phyloP scores from a whole-genome alignment of 2,329 filamentous ascomycete species.

The Xylaria sp. region DNA sequence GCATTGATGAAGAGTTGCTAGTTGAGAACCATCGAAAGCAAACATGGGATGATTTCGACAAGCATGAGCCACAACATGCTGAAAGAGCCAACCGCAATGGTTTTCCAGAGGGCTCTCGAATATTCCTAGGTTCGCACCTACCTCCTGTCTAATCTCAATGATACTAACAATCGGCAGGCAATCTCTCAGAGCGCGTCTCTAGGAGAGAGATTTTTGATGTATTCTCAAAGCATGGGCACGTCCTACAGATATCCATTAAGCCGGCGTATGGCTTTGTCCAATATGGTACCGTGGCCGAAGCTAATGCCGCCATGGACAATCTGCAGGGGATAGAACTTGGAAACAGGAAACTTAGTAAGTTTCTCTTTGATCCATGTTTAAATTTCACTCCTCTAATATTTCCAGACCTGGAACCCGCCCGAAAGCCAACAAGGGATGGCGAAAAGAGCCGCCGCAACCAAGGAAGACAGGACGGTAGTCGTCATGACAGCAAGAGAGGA shows the following conservation, averaged over 20 bases:
- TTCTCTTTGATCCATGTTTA: neutral
- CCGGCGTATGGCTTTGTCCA: slow-evolving; percentile 98
- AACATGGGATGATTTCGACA: slow-evolving; percentile 77
- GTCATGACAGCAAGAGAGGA: slow-evolving; percentile 46
- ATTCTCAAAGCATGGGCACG: slow-evolving; percentile 84
- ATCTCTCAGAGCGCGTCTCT: slow-evolving; percentile 90
- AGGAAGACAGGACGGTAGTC: slow-evolving; percentile 61
- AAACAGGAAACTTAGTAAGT: slow-evolving; percentile 93
- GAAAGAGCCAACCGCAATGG: slow-evolving; percentile 83
- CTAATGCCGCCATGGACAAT: slow-evolving; percentile 76
- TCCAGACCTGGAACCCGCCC: slow-evolving; percentile 88
- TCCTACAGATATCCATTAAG: slow-evolving; percentile 96
- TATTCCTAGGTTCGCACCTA: slow-evolving; percentile 76
- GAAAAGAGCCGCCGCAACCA: slow-evolving; percentile 69
- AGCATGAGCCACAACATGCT: slow-evolving; percentile 79
- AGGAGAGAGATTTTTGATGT: slow-evolving; percentile 94
- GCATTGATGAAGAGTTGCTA: slow-evolving; percentile 29
- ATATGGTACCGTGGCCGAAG: slow-evolving; percentile 82
- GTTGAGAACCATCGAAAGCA: slow-evolving; percentile 50
- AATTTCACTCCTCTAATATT: slow-evolving; percentile 29
- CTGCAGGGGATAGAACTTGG: slow-evolving; percentile 85
- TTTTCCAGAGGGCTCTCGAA: slow-evolving; percentile 79
- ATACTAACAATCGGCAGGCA: slow-evolving; percentile 67
- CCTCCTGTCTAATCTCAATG: slow-evolving; percentile 32
- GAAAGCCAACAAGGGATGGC: slow-evolving; percentile 82